A percentile compares a stretch with the other conserved stretches of the same genome.
phyloP scores from a whole-genome alignment of 768 basidiomycete genomes.

The Flagelloscypha sp. region DNA sequence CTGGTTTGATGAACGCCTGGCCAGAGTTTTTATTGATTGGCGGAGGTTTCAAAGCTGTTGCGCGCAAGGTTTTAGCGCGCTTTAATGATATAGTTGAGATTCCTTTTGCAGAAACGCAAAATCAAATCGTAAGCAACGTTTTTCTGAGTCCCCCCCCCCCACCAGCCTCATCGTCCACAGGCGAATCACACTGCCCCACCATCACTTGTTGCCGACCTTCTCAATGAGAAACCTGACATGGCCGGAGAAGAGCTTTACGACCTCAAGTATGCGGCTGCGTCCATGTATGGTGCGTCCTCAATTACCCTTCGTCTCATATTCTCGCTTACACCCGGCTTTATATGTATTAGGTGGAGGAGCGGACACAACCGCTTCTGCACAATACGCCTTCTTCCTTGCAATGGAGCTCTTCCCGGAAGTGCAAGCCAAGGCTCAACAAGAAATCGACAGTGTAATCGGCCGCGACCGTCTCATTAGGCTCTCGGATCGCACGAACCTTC shows the following conservation, averaged over 20 bases:
- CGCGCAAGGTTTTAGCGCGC: conserved; percentile 24
- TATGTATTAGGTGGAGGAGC: conserved; percentile 15
- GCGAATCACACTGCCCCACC: conserved; percentile 10
- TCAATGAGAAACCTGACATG: conserved; percentile 11
- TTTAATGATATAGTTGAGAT: conserved; percentile 25
- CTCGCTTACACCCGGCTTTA: not conserved
- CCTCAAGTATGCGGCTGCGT: conserved; percentile 14
- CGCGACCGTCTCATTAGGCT: conserved; percentile 24
- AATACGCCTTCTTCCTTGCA: conserved; percentile 25
- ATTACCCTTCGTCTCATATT: not conserved
- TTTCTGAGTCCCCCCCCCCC: too few species aligned
- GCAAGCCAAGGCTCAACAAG: conserved; percentile 25
- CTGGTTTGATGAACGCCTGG: conserved; percentile 7
- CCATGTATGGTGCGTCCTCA: conserved; percentile 9
- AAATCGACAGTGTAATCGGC: conserved; percentile 28
- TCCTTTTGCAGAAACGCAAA: conserved; percentile 26
- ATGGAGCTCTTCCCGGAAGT: conserved; percentile 28
- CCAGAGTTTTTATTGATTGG: conserved; percentile 33
- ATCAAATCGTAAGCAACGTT: conserved; percentile 25
- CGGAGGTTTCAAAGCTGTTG: conserved; percentile 35
- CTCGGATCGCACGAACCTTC: conserved; percentile 21
- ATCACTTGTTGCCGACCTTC: conserved; percentile 12
- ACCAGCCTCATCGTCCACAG: conserved; percentile 3
- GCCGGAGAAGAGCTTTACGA: conserved; percentile 9
- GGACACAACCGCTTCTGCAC: conserved; percentile 27